Percentiles rank a stretch among this genome's conserved stretches.
These are phyloP conservation scores for Cladophialophora yegresii DNA, from an alignment of 2,329 filamentous ascomycete genomes.

Conservation along the genomic window DNA sequence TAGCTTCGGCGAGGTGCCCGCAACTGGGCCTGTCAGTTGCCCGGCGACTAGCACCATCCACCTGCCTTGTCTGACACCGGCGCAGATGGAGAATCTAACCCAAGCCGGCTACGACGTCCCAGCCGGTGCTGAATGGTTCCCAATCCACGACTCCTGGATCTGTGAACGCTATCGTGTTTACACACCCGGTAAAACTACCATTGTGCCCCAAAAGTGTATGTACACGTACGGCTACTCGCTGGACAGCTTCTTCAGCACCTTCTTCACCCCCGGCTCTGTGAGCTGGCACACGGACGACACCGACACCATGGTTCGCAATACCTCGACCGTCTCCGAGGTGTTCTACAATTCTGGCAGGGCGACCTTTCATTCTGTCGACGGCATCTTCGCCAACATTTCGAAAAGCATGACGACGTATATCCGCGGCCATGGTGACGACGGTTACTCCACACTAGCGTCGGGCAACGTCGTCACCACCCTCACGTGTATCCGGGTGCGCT, in stretches of 20 bases:
- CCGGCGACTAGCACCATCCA: neutral
- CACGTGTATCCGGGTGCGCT: neutral
- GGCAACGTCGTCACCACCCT: neutral
- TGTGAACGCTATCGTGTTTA: neutral
- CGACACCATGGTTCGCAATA: neutral
- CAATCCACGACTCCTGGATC: neutral
- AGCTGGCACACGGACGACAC: neutral
- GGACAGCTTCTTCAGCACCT: neutral
- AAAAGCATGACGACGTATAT: neutral
- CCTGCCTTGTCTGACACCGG: neutral
- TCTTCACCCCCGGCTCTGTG: neutral
- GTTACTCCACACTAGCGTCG: neutral
- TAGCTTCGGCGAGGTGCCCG: neutral
- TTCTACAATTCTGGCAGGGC: neutral
- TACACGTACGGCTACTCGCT: neutral
- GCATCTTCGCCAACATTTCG: neutral
- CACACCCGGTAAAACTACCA: neutral
- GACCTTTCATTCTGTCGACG: neutral
- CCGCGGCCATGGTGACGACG: neutral
- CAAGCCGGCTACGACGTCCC: neutral
- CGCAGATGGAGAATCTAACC: neutral
- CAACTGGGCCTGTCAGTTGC: neutral
- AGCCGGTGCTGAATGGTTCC: neutral
- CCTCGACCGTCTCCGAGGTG: neutral
- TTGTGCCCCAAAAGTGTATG: neutral